These are phyloP conservation scores for Fusarium phyllophilum DNA, from an alignment of 2,329 filamentous ascomycete genomes.

Conservation along the genomic window DNA sequence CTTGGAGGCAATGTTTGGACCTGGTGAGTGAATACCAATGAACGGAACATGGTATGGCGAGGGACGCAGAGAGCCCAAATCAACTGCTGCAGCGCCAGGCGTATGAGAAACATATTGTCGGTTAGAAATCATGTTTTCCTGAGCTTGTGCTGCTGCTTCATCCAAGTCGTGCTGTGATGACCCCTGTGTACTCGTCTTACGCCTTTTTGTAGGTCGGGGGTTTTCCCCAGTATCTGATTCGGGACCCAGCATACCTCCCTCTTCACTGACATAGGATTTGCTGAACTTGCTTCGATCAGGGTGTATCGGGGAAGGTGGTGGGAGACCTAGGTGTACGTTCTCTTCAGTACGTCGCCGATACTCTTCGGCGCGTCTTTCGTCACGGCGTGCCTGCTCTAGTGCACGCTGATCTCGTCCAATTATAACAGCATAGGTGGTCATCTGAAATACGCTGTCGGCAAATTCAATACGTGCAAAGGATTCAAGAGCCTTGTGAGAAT, in stretches of 20 bases:
- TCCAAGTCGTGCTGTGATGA: constrained; percentile 56
- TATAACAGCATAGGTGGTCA: constrained; percentile 78
- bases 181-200: constrained; percentile 57
- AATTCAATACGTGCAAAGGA: constrained; percentile 74
- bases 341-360: constrained; percentile 58
- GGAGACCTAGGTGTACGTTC: constrained; percentile 59
- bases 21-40: constrained; percentile 77
- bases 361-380: constrained; percentile 60
- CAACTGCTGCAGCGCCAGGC: constrained; percentile 67
- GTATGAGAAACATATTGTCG: constrained; percentile 70
- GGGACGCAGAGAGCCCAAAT: constrained; percentile 68
- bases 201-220: constrained; percentile 58
- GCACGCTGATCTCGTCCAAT: constrained; percentile 76
- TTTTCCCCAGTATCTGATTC: constrained; percentile 67
- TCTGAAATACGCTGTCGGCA: constrained; percentile 79
- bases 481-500: constrained; percentile 58
- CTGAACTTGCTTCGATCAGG: constrained; percentile 65
- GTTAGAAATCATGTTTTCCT: constrained; percentile 63
- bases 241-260: constrained; percentile 74
- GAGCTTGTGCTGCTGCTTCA: constrained; percentile 47
- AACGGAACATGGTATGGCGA: constrained; percentile 71
- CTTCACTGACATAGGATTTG: constrained; percentile 75
- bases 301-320: constrained; percentile 61
- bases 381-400: constrained; percentile 62
- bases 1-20: constrained; percentile 66